These are phyloP conservation scores for Gossypium anomalum DNA, from an alignment of 345 rosid species.

Conservation along the genomic window DNA sequence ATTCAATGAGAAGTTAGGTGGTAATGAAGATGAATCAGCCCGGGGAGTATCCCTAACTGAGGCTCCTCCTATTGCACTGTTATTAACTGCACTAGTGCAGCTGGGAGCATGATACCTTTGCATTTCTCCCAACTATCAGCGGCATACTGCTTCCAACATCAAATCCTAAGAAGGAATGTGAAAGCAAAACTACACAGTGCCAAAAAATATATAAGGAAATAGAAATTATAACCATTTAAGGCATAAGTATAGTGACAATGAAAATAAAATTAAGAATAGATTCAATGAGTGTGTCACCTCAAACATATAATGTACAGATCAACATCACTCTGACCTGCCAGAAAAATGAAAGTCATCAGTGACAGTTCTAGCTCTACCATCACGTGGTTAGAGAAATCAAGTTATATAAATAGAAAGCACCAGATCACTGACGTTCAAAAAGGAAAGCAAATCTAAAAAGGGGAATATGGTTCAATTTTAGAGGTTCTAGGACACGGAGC, in stretches of 20 bases:
- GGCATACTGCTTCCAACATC: conserved; percentile 81
- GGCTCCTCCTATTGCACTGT: conserved; percentile 64
- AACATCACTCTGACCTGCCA: conserved; percentile 7
- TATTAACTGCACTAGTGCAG: conserved; percentile 97
- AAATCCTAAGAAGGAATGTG: conserved; percentile 32
- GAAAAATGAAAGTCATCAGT: neutral
- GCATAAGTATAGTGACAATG: neutral
- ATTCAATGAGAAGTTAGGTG: conserved; percentile 55
- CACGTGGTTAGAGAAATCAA: neutral
- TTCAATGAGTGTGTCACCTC: conserved; percentile 7
- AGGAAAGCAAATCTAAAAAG: neutral
- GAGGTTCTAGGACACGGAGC: neutral
- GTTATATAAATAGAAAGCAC: neutral
- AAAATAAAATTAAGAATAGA: conserved; percentile 2
- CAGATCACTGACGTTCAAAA: neutral
- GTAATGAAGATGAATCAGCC: conserved; percentile 71
- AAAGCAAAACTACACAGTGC: conserved; percentile 27
- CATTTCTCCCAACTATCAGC: conserved; percentile 91
- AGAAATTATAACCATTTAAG: conserved; percentile 1
- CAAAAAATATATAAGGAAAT: neutral
- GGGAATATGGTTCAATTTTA: neutral
- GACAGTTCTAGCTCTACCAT: too few species aligned
- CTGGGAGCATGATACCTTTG: conserved; percentile 88
- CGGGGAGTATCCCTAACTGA: conserved; percentile 74
- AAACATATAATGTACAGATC: conserved; percentile 11